Percentiles rank a stretch among this genome's conserved stretches.
These are phyloP conservation scores for Xylaria sp. DNA, from an alignment of 2,329 filamentous ascomycete species.

Conservation along the genomic window DNA sequence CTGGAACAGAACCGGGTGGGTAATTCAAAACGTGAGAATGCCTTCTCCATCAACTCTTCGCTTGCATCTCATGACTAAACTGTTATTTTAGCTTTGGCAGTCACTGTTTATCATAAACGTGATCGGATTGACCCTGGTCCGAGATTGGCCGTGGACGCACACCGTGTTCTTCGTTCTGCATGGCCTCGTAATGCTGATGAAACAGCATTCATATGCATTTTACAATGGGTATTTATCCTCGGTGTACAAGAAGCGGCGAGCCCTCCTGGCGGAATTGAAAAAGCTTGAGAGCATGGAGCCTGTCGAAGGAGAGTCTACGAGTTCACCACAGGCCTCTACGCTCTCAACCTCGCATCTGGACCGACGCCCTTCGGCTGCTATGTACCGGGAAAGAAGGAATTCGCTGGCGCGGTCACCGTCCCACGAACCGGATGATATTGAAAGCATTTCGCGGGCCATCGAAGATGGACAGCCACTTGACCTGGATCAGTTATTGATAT, in stretches of 20 bases:
- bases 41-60: not conserved
- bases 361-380: conserved; percentile 54
- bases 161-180: conserved; percentile 73
- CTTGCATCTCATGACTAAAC: not conserved
- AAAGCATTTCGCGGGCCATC: conserved; percentile 70
- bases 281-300: conserved; percentile 67
- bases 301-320: conserved; percentile 56
- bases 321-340: conserved; percentile 54
- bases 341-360: conserved; percentile 60
- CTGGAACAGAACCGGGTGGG: conserved; percentile 77
- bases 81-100: conserved; percentile 70
- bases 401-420: conserved; percentile 51
- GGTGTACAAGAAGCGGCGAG: conserved; percentile 62
- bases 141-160: conserved; percentile 83
- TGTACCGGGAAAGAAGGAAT: conserved; percentile 56
- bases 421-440: conserved; percentile 60
- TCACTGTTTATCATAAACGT: conserved; percentile 69
- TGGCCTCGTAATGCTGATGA: conserved; percentile 81
- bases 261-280: conserved; percentile 62
- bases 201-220: conserved; percentile 82
- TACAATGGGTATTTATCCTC: conserved; percentile 80
- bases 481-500: conserved; percentile 69
- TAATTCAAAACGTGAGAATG: conserved; percentile 71
- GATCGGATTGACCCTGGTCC: conserved; percentile 73
- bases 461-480: conserved; percentile 70